Conservation (phyloP, 1,284 basidiomycete species). For the Pholiota adiposa region DNA sequence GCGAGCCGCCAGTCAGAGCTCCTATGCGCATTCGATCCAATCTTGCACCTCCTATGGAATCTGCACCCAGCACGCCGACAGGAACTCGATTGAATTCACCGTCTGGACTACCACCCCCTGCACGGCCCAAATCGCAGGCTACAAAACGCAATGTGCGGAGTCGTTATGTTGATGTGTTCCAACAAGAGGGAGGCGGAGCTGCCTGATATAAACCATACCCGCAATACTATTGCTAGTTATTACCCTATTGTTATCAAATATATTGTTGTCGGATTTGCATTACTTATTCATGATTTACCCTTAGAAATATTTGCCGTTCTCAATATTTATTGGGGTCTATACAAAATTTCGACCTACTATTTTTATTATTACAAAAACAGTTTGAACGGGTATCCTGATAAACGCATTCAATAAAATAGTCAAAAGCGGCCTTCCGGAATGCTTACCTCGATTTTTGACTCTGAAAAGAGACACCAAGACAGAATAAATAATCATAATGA, state of each 20-base stretch:
- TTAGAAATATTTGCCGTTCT: neutral
- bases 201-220: conserved; percentile 23
- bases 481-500: conserved; percentile 87
- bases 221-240: conserved; percentile 17
- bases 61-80: conserved; percentile 47
- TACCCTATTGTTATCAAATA: conserved; percentile 18
- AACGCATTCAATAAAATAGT: conserved; percentile 6
- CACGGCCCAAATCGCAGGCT: conserved; percentile 63
- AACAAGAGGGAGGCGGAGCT: conserved; percentile 46
- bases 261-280: conserved; percentile 5
- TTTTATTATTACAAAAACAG: conserved; percentile 56
- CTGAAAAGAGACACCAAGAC: conserved; percentile 89
- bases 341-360: conserved; percentile 6
- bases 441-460: conserved; percentile 86
- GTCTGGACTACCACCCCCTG: conserved; percentile 49
- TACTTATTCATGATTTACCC: neutral
- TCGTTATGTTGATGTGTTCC: conserved; percentile 88
- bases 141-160: conserved; percentile 77
- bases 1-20: conserved; percentile 52
- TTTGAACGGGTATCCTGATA: conserved; percentile 78
- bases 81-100: conserved; percentile 38
- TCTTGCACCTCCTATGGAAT: conserved; percentile 58
- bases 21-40: conserved; percentile 66
- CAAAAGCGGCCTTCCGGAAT: neutral
- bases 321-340: conserved; percentile 11